These are phyloP conservation scores for Aspergillus jensenii DNA, from an alignment of 2,329 filamentous ascomycete species.

Conservation along the genomic window DNA sequence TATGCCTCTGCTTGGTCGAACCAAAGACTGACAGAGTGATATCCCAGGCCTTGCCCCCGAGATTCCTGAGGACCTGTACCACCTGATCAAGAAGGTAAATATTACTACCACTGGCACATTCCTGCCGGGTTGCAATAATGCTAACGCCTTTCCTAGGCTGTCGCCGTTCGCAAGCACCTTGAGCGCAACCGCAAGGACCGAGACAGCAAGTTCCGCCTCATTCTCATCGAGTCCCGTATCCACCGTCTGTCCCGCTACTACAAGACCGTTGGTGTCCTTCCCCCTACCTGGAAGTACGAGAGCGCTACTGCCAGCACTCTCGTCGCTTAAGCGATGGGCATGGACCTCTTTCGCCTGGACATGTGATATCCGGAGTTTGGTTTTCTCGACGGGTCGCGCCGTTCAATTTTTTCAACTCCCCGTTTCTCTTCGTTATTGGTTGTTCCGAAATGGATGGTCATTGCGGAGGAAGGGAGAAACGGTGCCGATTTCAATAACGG, in stretches of 20 bases:
- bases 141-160: constrained; percentile 60
- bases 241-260: constrained; percentile 99
- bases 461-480: neutral
- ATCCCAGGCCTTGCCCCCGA: constrained; percentile 92
- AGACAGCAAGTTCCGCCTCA: constrained; percentile 99
- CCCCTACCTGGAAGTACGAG: constrained; percentile 99
- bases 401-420: neutral
- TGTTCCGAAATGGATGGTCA: constrained; percentile 2
- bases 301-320: constrained; percentile 92
- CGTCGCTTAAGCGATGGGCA: constrained; percentile 66
- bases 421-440: neutral
- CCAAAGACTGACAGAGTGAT: constrained; percentile 86
- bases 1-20: constrained; percentile 83
- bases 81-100: constrained; percentile 99
- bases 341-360: neutral
- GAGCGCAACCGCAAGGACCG: constrained; percentile 99
- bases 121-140: neutral
- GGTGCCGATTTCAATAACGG: neutral
- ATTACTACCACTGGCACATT: constrained; percentile 12
- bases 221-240: constrained; percentile 99
- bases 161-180: constrained; percentile 99
- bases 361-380: neutral
- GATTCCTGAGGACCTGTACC: constrained; percentile 99
- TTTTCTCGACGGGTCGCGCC: neutral
- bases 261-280: constrained; percentile 83